A percentile compares a stretch with the other conserved stretches of the same genome.
These are phyloP conservation scores for Scutellaria minor DNA, from an alignment of 257 asterid species.

Conservation along the genomic window DNA sequence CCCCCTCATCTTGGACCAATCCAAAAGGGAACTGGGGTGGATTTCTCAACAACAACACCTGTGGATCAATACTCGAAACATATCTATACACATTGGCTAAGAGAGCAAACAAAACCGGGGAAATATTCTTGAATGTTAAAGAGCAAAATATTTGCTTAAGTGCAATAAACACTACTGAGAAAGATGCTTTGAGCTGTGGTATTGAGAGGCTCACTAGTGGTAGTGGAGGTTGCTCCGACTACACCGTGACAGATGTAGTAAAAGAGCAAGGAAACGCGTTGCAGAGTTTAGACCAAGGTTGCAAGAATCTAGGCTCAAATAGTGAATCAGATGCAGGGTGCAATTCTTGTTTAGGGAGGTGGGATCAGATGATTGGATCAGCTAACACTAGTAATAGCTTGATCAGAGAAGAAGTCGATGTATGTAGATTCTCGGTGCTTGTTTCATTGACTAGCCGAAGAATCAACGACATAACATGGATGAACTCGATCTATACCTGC, in stretches of 20 bases:
- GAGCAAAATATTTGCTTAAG: slow-evolving; percentile 49
- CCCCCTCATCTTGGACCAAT: slow-evolving; percentile 41
- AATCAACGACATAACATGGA: slow-evolving; percentile 54
- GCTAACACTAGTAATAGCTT: slow-evolving; percentile 24
- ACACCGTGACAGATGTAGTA: slow-evolving; percentile 47
- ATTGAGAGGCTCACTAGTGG: slow-evolving; percentile 62
- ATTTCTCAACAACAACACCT: slow-evolving; percentile 45
- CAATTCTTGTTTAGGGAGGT: slow-evolving; percentile 47
- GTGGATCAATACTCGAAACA: slow-evolving; percentile 40
- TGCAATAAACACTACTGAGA: slow-evolving; percentile 26
- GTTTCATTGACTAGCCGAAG: slow-evolving; percentile 56
- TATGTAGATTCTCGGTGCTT: slow-evolving; percentile 60
- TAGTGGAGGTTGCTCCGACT: slow-evolving; percentile 67
- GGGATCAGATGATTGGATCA: slow-evolving; percentile 44
- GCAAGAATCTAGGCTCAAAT: slow-evolving; percentile 48
- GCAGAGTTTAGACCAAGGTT: slow-evolving; percentile 42
- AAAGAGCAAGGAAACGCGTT: slow-evolving; percentile 42
- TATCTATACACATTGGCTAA: slow-evolving; percentile 54
- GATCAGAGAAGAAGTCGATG: slow-evolving; percentile 33
- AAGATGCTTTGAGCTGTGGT: slow-evolving; percentile 49
- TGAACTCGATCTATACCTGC: slow-evolving; percentile 48
- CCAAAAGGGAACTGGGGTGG: slow-evolving; percentile 57
- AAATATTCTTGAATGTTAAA: slow-evolving; percentile 48
- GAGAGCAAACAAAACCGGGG: slow-evolving; percentile 52
- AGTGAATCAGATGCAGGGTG: slow-evolving; percentile 43